phyloP scores from a whole-genome alignment of 208 protist species.

The Sergeia podlipaevii region DNA sequence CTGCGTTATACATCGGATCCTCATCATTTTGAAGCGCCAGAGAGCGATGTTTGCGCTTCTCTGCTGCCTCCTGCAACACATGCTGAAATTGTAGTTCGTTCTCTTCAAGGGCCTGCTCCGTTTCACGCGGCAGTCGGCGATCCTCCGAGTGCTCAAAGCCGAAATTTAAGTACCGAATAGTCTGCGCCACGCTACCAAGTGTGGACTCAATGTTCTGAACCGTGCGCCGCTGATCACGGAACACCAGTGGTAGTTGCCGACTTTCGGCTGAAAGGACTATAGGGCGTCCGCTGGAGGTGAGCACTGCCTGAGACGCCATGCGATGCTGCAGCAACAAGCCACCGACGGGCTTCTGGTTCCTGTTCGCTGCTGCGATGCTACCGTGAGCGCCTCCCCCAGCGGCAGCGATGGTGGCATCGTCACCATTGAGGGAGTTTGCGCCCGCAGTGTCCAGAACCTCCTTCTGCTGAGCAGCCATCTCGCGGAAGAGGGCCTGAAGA shows the following conservation, averaged over 20 bases:
- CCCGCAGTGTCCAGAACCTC: neutral
- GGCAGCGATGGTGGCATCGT: neutral
- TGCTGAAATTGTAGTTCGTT: conserved; percentile 6
- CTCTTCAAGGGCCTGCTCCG: conserved; percentile 19
- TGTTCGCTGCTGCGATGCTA: neutral
- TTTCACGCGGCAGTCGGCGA: conserved; percentile 17
- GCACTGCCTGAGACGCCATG: conserved; percentile 5
- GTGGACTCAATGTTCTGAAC: conserved; percentile 18
- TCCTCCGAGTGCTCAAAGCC: conserved; percentile 21
- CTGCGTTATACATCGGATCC: conserved; percentile 3
- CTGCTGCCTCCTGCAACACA: conserved; percentile 7
- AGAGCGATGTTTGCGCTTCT: neutral
- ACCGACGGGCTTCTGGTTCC: neutral
- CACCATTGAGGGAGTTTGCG: neutral
- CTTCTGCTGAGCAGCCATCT: too few species aligned
- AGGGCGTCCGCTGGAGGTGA: conserved; percentile 17
- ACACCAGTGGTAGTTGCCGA: conserved; percentile 40
- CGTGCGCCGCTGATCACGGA: conserved; percentile 38
- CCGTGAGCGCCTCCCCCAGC: neutral
- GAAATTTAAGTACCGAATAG: conserved; percentile 24
- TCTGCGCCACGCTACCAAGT: conserved; percentile 19
- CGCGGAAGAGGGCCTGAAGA: neutral
- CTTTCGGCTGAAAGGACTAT: conserved; percentile 26
- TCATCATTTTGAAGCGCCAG: neutral
- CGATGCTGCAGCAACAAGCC: neutral